These are phyloP conservation scores for Achaetomium macrosporum DNA, from an alignment of 2,329 filamentous ascomycete genomes.

Conservation along the genomic window DNA sequence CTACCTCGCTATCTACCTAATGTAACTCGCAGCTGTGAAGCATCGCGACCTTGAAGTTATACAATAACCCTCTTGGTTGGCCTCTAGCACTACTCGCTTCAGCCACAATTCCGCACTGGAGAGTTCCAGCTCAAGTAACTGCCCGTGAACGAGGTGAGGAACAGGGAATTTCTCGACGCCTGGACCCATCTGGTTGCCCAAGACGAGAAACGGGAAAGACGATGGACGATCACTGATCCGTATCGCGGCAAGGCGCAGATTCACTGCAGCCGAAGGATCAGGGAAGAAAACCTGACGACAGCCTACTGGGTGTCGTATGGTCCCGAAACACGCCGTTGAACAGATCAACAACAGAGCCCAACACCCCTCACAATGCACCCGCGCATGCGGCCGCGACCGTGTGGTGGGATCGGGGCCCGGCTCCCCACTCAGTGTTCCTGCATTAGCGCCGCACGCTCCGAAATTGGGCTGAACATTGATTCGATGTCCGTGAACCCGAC, in stretches of 20 bases:
- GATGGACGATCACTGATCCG: not conserved
- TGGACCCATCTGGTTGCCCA: too few relatives aligned
- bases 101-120: too few relatives aligned
- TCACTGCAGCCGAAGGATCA: not conserved
- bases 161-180: too few relatives aligned
- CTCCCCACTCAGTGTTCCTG: conserved; percentile 12
- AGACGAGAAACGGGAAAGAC: too few relatives aligned
- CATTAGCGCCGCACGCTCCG: conserved; percentile 15
- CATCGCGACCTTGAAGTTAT: too few relatives aligned
- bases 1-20: too few relatives aligned
- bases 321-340: not conserved
- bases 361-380: not conserved
- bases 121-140: too few relatives aligned
- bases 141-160: too few relatives aligned
- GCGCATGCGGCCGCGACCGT: not conserved
- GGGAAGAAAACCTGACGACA: not conserved
- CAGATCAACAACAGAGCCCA: not conserved
- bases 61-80: too few relatives aligned
- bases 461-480: conserved; percentile 4
- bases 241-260: not conserved
- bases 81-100: too few relatives aligned
- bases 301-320: not conserved
- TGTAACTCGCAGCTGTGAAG: too few relatives aligned
- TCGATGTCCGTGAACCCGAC: not conserved
- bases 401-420: not conserved